phyloP scores from a whole-genome alignment of 768 basidiomycete genomes.

The Nidularia pulvinata region DNA sequence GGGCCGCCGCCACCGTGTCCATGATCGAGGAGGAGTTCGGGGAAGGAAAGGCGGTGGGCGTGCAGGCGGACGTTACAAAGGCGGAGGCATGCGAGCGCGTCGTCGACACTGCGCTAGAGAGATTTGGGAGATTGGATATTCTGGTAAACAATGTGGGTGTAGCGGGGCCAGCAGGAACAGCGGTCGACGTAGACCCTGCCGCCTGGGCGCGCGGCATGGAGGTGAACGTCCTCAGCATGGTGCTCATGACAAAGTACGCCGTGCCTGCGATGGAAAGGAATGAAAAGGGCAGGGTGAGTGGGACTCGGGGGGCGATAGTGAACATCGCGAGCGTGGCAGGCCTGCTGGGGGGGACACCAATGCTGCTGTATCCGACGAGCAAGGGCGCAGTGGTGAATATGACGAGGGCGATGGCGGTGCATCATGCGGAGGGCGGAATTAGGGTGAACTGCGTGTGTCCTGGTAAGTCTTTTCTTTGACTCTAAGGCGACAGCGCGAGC shows the following conservation, averaged over 20 bases:
- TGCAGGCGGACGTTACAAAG: constrained; percentile 33
- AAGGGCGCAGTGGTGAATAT: constrained; percentile 43
- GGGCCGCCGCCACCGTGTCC: constrained; percentile 32
- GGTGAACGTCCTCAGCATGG: constrained; percentile 39
- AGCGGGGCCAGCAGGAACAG: constrained; percentile 32
- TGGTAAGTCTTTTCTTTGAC: constrained; percentile 14
- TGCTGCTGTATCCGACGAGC: constrained; percentile 38
- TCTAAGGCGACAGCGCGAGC: too few relatives aligned
- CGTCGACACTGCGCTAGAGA: constrained; percentile 28
- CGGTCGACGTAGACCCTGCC: constrained; percentile 31
- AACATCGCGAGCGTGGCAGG: constrained; percentile 38
- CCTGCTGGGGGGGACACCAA: constrained; percentile 33
- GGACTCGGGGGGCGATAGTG: constrained; percentile 33
- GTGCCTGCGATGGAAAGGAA: constrained; percentile 42
- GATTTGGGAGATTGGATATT: constrained; percentile 38
- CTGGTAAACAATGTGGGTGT: constrained; percentile 42
- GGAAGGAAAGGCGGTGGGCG: constrained; percentile 21
- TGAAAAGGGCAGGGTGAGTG: constrained; percentile 17
- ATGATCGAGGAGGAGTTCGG: constrained; percentile 39
- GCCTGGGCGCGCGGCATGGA: constrained; percentile 33
- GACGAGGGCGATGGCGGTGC: constrained; percentile 42
- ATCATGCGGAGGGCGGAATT: constrained; percentile 37
- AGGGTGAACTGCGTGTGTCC: constrained; percentile 39
- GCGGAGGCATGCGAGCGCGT: constrained; percentile 29
- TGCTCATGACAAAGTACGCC: constrained; percentile 40